A percentile compares a stretch with the other conserved stretches of the same genome.
Conservation (phyloP, 1,284 basidiomycete genomes). For the Moniliophthora roreri region DNA sequence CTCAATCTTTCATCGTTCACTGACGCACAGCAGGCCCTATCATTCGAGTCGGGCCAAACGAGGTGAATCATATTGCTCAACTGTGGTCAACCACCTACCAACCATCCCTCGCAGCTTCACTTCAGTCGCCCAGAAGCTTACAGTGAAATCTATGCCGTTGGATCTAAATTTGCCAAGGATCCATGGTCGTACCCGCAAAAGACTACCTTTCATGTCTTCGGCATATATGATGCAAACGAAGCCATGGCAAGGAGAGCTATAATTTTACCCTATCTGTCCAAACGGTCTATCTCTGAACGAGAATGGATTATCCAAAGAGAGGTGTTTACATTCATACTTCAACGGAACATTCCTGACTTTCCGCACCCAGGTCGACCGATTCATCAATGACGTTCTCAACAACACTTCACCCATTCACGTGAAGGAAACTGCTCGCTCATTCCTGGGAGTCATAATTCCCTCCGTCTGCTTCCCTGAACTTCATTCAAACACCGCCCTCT, state of each 20-base stretch:
- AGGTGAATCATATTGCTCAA: constrained; percentile 5
- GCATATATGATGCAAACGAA: not conserved
- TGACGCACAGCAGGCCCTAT: constrained; percentile 10
- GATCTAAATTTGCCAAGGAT: constrained; percentile 25
- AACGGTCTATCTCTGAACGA: not conserved
- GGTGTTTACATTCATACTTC: not conserved
- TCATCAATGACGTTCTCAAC: not conserved
- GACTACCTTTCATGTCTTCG: not conserved
- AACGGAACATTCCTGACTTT: not conserved
- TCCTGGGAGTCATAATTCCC: no score
- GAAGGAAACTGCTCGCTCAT: no score
- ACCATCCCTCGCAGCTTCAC: constrained; percentile 19
- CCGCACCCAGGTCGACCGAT: not conserved
- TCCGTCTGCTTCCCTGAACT: no score
- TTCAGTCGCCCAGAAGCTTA: constrained; percentile 25
- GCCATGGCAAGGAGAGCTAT: not conserved
- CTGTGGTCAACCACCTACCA: not conserved
- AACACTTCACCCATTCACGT: not conserved
- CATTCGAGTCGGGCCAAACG: constrained; percentile 18
- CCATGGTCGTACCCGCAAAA: not conserved
- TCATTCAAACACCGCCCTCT: no score
- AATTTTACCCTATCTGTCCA: not conserved
- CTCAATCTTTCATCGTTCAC: not conserved
- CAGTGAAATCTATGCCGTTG: constrained; percentile 23
- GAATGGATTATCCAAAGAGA: not conserved